Conservation (phyloP, 768 basidiomycete species). For the Paxillus rubicundulus region DNA sequence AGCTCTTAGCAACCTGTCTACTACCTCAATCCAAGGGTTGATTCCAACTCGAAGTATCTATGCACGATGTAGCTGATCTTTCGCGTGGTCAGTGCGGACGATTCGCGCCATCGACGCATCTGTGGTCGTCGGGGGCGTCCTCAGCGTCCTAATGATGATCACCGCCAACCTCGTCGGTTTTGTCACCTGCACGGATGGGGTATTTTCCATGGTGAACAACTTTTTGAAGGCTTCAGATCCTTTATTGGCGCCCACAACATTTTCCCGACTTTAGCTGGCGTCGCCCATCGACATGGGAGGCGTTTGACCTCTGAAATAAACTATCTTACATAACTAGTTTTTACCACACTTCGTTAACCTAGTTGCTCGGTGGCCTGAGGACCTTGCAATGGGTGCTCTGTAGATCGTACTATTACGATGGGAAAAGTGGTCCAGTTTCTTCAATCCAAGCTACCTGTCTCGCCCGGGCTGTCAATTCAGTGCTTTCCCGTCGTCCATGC, state of each 20-base stretch:
- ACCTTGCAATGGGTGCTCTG: no score
- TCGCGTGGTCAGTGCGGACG: constrained; percentile 55
- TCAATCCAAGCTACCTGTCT: no score
- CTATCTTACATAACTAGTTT: no score
- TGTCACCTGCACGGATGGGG: constrained; percentile 83
- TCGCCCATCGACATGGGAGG: no score
- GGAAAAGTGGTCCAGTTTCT: no score
- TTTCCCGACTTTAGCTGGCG: no score
- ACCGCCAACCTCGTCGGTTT: constrained; percentile 93
- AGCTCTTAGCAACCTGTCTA: constrained; percentile 59
- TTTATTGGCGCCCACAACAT: constrained; percentile 56
- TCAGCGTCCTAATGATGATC: constrained; percentile 89
- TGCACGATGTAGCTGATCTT: not conserved
- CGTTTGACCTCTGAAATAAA: no score
- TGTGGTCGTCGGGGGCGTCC: constrained; percentile 76
- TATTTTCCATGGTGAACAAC: constrained; percentile 58
- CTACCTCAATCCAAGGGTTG: constrained; percentile 64
- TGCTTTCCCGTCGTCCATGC: no score
- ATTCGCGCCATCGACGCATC: constrained; percentile 81
- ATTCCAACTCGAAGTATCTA: not conserved
- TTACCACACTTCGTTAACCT: no score
- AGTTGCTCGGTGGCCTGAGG: no score
- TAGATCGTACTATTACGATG: no score
- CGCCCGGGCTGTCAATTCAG: no score
- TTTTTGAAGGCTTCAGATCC: constrained; percentile 59